A percentile compares a stretch with the other conserved stretches of the same genome.
Conservation (phyloP, 1,284 basidiomycete genomes). For the Paramarasmius palmivorus region DNA sequence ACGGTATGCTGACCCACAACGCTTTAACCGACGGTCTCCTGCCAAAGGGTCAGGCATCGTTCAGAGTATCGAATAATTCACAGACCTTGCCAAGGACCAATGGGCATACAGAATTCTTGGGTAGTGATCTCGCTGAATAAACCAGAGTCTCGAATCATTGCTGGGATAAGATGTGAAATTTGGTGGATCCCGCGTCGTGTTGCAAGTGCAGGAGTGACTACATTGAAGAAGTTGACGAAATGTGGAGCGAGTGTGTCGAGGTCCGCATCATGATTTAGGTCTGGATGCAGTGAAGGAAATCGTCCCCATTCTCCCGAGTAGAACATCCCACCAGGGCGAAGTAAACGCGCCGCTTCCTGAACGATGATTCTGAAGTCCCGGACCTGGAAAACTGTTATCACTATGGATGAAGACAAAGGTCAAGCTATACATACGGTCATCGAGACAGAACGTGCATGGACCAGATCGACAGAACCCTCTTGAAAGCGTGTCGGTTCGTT, state of each 20-base stretch:
- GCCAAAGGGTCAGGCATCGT: no score
- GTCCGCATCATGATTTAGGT: constrained; percentile 5
- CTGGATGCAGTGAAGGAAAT: constrained; percentile 6
- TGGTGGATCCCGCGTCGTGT: not conserved
- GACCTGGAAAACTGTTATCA: not conserved
- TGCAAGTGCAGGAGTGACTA: not conserved
- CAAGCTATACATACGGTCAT: constrained; percentile 50
- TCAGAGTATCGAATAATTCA: no score
- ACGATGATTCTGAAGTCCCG: constrained; percentile 2
- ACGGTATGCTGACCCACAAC: no score
- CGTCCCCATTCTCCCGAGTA: constrained; percentile 10
- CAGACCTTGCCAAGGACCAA: not conserved
- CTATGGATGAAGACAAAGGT: not conserved
- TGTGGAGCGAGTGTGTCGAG: not conserved
- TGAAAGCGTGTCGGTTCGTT: constrained; percentile 48
- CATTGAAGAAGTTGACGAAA: not conserved
- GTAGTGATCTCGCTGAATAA: not conserved
- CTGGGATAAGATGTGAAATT: not conserved
- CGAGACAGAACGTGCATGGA: constrained; percentile 59
- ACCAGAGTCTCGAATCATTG: not conserved
- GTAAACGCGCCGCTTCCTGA: not conserved
- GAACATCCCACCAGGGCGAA: constrained; percentile 8
- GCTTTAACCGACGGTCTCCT: no score
- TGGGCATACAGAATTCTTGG: not conserved
- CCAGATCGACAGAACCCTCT: constrained; percentile 55